Evolutionary conservation across 2,329 filamentous ascomycete species (phyloP), one percentile per base, ranked within the genome.

Genomic region (Sporothrix pseudoabietina): DNA sequence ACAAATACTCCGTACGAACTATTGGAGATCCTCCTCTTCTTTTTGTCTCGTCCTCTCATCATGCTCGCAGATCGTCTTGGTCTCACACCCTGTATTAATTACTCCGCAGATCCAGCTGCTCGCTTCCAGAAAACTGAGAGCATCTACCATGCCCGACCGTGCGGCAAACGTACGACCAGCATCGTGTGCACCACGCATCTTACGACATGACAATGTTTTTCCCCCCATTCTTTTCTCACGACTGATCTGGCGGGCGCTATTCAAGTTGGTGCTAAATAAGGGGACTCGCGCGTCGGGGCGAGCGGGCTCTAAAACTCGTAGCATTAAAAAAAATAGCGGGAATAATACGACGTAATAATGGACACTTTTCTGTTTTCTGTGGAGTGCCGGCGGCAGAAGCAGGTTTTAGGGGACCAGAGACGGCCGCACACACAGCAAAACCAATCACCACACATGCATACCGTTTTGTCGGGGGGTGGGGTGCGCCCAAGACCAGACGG

Each of bases 251-350:
- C 6, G 16, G n/a, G 59, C 35, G 19, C 8, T 35, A 22, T 63
- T 63, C 22, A 63, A 63, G 59, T 63, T 63, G n/a, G 59, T 44
- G n/a, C 32, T 63, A 63, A 49, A 9, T 4, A 22, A 47, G 6
- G 22, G 39, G 61, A 41, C 41, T 41, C 5, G 63, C 63, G 63
- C 41, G 41, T 66, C 63, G 63, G 63, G 63, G 35, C 59, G 59
- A 63, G 4, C 44, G 41, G 41, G 59, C 59, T 63, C 41, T 47
- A 12, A 47, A 49, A 49, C 44, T 49, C 44, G 44, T 49, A 16
- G 14, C 44, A 44, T 44, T 44, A 1, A 44, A 44, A 26, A 26
- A 44, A 44, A 14, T 8, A 54, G 52, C 52, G 52, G 52, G 16
- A 9, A 35, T 35, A 35, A 26, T 26, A 26, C 26, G 26, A 26